Conservation (phyloP, 345 rosid genomes). For the Eucalyptus shirleyi region DNA sequence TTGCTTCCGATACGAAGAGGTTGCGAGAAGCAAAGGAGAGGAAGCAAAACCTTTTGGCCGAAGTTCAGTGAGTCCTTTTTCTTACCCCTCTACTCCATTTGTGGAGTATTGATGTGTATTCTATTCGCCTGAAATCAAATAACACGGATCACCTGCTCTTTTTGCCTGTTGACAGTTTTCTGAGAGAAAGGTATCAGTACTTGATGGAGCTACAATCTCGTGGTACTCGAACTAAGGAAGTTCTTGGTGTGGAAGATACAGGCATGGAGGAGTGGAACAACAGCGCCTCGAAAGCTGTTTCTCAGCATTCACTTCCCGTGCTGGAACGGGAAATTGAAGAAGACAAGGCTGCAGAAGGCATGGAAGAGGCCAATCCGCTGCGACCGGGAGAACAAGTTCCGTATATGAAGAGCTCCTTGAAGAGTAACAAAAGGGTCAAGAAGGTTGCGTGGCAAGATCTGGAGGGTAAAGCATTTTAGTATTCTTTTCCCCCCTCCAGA, state of each 20-base stretch:
- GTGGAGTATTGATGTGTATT: neutral
- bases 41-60: conserved; percentile 23
- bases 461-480: neutral
- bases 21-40: conserved; percentile 16
- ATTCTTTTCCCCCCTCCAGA: neutral
- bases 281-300: neutral
- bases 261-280: neutral
- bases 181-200: neutral
- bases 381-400: neutral
- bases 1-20: conserved; percentile 24
- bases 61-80: conserved; percentile 16
- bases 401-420: neutral
- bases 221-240: neutral
- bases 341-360: neutral
- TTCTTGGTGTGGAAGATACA: neutral
- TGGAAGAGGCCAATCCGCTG: neutral
- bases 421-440: conserved; percentile 6
- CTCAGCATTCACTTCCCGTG: neutral
- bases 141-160: neutral
- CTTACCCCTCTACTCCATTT: neutral
- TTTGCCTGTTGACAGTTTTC: neutral
- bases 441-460: conserved; percentile 29
- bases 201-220: neutral
- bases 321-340: neutral
- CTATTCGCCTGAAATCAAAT: neutral